phyloP scores from a whole-genome alignment of 176 grass and related monocot genomes.

The Triticum monococcum region DNA sequence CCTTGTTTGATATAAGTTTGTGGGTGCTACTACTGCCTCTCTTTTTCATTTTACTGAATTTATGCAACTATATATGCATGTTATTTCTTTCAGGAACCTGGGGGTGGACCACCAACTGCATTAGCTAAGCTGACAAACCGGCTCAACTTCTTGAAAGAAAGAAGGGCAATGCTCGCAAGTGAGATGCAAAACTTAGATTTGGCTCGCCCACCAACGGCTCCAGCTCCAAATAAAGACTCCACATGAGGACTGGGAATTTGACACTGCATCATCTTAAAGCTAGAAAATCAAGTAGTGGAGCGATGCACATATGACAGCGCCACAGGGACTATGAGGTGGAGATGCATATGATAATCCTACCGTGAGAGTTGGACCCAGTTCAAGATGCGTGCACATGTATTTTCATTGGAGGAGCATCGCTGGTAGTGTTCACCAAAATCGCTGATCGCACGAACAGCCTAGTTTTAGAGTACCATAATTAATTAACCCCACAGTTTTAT shows the following conservation, averaged over 20 bases:
- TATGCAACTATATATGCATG: conserved; percentile 11
- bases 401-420: conserved; percentile 7
- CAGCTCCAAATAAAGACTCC: conserved; percentile 29
- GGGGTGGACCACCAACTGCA: conserved; percentile 47
- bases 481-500: background rate
- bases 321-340: background rate
- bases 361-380: conserved; percentile 4
- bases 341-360: conserved; percentile 6
- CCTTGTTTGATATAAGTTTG: conserved; percentile 5
- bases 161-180: conserved; percentile 63
- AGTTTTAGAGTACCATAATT: conserved; percentile 27
- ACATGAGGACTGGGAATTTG: conserved; percentile 18
- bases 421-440: conserved; percentile 18
- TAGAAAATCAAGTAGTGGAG: conserved; percentile 22
- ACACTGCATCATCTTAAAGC: background rate
- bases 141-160: conserved; percentile 92
- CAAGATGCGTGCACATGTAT: conserved; percentile 15
- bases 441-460: background rate
- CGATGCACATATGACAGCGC: background rate
- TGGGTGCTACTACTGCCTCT: background rate
- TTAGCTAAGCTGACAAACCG: conserved; percentile 75
- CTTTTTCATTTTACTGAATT: background rate
- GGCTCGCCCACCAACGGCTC: conserved; percentile 28
- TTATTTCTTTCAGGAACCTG: conserved; percentile 58
- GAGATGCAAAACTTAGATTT: conserved; percentile 68